Evolutionary conservation across 305 asterid species (phyloP).

Genomic region (Solanum hybrid): DNA sequence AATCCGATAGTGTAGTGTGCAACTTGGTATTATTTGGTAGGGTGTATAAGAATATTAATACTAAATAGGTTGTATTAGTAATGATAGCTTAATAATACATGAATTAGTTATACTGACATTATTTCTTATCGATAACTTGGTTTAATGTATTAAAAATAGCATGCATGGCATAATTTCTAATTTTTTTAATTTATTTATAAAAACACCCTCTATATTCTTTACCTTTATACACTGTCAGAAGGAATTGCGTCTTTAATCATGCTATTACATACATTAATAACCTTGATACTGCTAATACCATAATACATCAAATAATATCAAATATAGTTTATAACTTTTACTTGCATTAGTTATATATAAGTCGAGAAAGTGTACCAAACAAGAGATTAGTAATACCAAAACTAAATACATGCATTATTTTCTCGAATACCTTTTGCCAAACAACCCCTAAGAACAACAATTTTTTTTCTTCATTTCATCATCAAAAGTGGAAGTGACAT

Average conservation of each 20-base stretch:
- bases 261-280: neutral
- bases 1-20: neutral
- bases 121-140: neutral
- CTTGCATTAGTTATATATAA: neutral
- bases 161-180: neutral
- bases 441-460: neutral
- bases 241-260: neutral
- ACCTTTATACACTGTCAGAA: neutral
- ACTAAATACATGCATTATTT: neutral
- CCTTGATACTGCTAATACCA: neutral
- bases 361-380: neutral
- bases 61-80: too few relatives aligned
- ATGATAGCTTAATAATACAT: neutral
- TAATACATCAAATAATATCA: neutral
- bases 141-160: neutral
- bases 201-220: neutral
- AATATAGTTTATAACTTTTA: neutral
- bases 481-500: neutral
- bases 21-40: neutral
- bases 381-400: neutral
- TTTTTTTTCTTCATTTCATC: neutral
- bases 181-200: too few relatives aligned
- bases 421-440: neutral
- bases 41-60: neutral
- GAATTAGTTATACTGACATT: neutral